These are phyloP conservation scores for Chaetomium globosum DNA, from an alignment of 2,329 filamentous ascomycete species.

Conservation along the genomic window DNA sequence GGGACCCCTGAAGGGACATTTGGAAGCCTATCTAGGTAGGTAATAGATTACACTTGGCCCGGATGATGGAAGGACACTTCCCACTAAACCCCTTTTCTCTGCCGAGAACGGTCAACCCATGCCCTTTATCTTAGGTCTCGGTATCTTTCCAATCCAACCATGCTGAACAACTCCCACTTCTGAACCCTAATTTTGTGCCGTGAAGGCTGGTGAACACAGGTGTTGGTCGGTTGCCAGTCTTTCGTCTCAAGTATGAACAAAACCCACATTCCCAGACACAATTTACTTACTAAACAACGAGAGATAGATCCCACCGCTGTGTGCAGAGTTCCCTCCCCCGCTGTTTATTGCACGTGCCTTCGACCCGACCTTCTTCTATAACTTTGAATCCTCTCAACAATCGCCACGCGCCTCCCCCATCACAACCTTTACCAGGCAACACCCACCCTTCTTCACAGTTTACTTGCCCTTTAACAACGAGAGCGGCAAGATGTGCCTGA, in stretches of 20 bases:
- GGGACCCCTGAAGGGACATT: too few species aligned
- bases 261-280: too few species aligned
- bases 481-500: not conserved
- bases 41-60: too few species aligned
- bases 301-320: not conserved
- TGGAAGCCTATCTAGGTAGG: too few species aligned
- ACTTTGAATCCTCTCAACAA: not conserved
- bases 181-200: not conserved
- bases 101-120: too few species aligned
- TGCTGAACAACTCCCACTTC: not conserved
- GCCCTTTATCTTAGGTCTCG: not conserved
- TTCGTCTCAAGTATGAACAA: not conserved
- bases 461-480: not conserved
- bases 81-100: not conserved
- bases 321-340: not conserved
- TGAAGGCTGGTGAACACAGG: not conserved
- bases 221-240: not conserved
- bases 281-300: not conserved
- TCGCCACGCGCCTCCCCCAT: not conserved
- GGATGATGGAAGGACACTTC: not conserved
- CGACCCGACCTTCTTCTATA: not conserved
- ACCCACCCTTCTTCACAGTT: not conserved
- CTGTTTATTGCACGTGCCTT: not conserved
- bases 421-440: not conserved
- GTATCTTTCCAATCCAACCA: not conserved